phyloP scores from a whole-genome alignment of 116 monocot genomes.

The Posidonia oceanica region DNA sequence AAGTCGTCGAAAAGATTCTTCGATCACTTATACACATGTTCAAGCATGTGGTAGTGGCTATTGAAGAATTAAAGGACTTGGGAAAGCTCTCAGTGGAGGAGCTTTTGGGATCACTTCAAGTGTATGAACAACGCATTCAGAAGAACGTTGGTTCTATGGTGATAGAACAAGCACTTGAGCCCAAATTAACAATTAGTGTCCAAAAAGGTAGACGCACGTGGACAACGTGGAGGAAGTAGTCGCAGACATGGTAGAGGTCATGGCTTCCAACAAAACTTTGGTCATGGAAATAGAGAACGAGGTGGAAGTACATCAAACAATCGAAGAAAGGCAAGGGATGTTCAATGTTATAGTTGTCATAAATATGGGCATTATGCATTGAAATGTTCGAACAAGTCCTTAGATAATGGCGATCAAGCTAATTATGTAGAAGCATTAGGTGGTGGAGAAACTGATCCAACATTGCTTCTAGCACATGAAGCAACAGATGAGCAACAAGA shows the following conservation, averaged over 20 bases:
- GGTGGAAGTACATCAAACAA: not conserved
- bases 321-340: not conserved
- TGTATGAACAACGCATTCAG: no score
- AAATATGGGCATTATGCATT: constrained; percentile 9
- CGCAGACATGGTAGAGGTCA: not conserved
- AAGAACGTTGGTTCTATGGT: no score
- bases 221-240: not conserved
- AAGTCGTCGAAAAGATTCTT: no score
- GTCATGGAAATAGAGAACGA: no score
- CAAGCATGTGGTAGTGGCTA: no score
- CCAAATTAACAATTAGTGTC: no score
- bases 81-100: no score
- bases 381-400: not conserved
- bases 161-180: no score
- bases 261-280: not conserved
- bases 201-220: not conserved
- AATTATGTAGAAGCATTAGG: not conserved
- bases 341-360: constrained; percentile 1
- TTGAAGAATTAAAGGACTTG: no score
- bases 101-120: no score
- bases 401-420: not conserved
- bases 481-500: not conserved
- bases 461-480: not conserved
- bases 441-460: not conserved
- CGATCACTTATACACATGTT: no score